phyloP scores from a whole-genome alignment of 83 land plant species.

The Picea engelmannii region DNA sequence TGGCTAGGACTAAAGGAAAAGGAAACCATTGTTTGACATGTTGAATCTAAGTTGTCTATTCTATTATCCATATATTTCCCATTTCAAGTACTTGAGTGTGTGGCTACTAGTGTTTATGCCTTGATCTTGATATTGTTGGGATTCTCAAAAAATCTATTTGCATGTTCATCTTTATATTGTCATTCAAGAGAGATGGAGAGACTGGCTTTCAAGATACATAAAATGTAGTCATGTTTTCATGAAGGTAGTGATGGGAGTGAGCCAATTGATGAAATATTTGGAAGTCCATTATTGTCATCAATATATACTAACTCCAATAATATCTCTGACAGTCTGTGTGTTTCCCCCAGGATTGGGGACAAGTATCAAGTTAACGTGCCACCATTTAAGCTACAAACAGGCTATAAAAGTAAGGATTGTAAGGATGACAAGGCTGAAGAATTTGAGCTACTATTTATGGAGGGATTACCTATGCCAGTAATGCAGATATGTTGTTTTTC shows the following conservation, averaged over 20 bases:
- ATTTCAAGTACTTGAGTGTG: not conserved
- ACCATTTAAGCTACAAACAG: constrained; percentile 1
- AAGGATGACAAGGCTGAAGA: not conserved
- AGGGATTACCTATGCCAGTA: constrained; percentile 35
- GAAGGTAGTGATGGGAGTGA: not conserved
- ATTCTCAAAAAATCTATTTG: not conserved
- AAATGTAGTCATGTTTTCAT: not conserved
- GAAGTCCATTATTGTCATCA: not conserved
- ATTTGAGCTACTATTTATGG: not conserved
- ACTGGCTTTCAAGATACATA: not conserved
- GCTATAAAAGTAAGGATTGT: not conserved
- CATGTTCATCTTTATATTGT: not conserved
- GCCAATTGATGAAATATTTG: not conserved
- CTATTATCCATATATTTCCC: not conserved
- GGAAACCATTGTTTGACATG: too few relatives aligned
- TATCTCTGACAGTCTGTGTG: constrained; percentile 25
- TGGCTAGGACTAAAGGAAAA: too few relatives aligned
- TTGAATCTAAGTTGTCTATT: not conserved
- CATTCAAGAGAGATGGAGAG: not conserved
- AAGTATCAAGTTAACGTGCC: constrained; percentile 60
- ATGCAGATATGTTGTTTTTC: constrained; percentile 17
- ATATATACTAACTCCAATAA: constrained; percentile 14
- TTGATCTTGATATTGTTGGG: not conserved
- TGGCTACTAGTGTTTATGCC: not conserved
- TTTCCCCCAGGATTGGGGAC: constrained; percentile 57